These are phyloP conservation scores for Cercospora zeae-maydis DNA, from an alignment of 2,329 filamentous ascomycete species.

Conservation along the genomic window DNA sequence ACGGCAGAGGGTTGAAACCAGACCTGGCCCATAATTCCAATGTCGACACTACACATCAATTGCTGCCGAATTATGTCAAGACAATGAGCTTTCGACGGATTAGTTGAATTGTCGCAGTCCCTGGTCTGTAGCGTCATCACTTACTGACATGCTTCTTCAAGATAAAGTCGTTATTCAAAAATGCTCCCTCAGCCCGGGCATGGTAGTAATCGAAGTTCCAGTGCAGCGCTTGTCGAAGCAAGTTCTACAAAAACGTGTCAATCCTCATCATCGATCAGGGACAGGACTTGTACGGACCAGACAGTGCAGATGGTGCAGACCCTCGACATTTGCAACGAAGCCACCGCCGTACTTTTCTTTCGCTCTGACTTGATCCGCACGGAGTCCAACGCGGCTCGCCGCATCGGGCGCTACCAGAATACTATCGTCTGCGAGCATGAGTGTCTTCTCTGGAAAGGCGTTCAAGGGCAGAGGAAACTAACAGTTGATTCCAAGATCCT, in stretches of 20 bases:
- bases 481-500: slow-evolving; percentile 52
- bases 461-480: slow-evolving; percentile 37
- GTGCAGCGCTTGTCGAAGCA: slow-evolving; percentile 56
- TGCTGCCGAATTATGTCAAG: slow-evolving; percentile 60
- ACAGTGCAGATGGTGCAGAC: slow-evolving; percentile 57
- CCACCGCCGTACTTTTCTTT: slow-evolving; percentile 55
- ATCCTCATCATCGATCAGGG: slow-evolving; percentile 24
- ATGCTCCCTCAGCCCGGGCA: slow-evolving; percentile 49
- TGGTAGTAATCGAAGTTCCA: slow-evolving; percentile 61
- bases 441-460: slow-evolving; percentile 37
- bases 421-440: slow-evolving; percentile 47
- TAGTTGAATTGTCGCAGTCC: neutral
- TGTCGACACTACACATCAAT: slow-evolving; percentile 61
- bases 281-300: neutral
- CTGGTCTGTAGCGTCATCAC: slow-evolving; percentile 30
- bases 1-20: slow-evolving; percentile 47
- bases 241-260: slow-evolving; percentile 45
- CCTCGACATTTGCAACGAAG: slow-evolving; percentile 56
- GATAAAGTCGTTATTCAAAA: slow-evolving; percentile 55
- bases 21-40: slow-evolving; percentile 59
- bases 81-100: slow-evolving; percentile 51
- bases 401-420: slow-evolving; percentile 51
- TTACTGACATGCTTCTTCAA: slow-evolving; percentile 56
- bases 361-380: slow-evolving; percentile 53
- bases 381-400: slow-evolving; percentile 50